Conservation (phyloP, 192 early-diverging fungal species). For the Backusella tuberculispora region DNA sequence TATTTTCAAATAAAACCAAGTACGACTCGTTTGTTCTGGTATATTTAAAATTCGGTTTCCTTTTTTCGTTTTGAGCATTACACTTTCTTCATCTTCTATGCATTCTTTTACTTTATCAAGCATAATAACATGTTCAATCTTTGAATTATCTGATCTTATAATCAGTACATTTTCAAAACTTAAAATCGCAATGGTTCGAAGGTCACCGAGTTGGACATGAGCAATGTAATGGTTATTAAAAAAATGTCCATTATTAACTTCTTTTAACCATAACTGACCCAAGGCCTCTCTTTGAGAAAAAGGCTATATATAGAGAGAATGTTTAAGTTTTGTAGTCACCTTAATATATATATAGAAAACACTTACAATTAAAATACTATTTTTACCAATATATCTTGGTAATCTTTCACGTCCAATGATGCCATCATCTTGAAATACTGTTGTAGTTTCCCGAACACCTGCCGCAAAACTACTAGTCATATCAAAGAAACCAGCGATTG, state of each 20-base stretch:
- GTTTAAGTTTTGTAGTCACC: not conserved
- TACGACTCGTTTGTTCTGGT: not conserved
- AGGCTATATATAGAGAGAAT: conserved; percentile 34
- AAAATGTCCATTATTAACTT: conserved; percentile 64
- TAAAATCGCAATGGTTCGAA: conserved; percentile 70
- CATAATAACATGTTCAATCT: conserved; percentile 16
- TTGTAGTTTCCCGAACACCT: conserved; percentile 85
- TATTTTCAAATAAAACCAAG: conserved; percentile 17
- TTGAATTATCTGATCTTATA: conserved; percentile 31
- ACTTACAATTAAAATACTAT: conserved; percentile 62
- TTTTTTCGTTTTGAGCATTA: not conserved
- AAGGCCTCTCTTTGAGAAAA: conserved; percentile 74
- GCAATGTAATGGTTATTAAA: conserved; percentile 73
- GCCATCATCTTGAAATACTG: conserved; percentile 70
- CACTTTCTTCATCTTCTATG: not conserved
- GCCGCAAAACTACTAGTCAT: conserved; percentile 81
- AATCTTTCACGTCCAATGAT: conserved; percentile 76
- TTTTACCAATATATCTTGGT: conserved; percentile 73
- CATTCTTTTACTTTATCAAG: conserved; percentile 16
- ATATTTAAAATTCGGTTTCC: not conserved
- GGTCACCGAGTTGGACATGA: conserved; percentile 42
- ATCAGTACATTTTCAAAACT: conserved; percentile 67
- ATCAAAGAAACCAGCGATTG: conserved; percentile 84
- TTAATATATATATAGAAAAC: not conserved
- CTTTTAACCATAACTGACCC: conserved; percentile 77